Evolutionary conservation across 176 grass and related monocot genomes (phyloP), one percentile per base, ranked within the genome.

Genomic region (Alopecurus myosuroides): DNA sequence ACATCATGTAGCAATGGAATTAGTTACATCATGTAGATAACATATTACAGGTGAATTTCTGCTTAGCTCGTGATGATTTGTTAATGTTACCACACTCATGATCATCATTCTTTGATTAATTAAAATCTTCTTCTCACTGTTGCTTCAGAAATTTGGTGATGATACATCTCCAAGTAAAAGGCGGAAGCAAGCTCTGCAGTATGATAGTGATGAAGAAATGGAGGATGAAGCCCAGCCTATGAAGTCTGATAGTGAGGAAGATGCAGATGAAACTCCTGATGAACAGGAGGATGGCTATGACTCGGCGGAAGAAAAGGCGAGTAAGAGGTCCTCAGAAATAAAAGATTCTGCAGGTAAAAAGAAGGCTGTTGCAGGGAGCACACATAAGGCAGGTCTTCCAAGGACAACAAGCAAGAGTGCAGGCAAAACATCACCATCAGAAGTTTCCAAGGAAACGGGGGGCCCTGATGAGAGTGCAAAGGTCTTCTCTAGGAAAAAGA

Each of bases 401-500:
- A 71, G 30, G 70, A 83, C 79, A 90, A 76, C 70, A 53, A 90
- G 55, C 51, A 93, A 92, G 42, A 83, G 39, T 42, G 76, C 77
- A 33, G 36, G 83, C 44, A 85, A 84, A 90, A 87, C 82, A 58
- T 70, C 82, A 83, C 86, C 88, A 33, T 76, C 87, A 37, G 91
- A 89, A 74, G 48, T 55, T 77, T 74, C 77, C 51, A 89, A 94
- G 75, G 88, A 81, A 82, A 75, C 84, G 71, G 86, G 70, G 36
- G 87, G 77, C 39, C 84, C 55, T n/a, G 78, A 91, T 42, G 83
- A 78, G 22, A 88, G 85, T 83, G 75, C 84, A 75, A 97, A 99
- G 75, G 94, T 99, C 74, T 94, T 99, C 83, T 97, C 92, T 79
- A 95, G 97, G 79, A 99, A 99, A 82, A 99, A 80, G 76, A 99